Conservation (phyloP, 495 filamentous ascomycete genomes). For the Penicillium steckii region DNA sequence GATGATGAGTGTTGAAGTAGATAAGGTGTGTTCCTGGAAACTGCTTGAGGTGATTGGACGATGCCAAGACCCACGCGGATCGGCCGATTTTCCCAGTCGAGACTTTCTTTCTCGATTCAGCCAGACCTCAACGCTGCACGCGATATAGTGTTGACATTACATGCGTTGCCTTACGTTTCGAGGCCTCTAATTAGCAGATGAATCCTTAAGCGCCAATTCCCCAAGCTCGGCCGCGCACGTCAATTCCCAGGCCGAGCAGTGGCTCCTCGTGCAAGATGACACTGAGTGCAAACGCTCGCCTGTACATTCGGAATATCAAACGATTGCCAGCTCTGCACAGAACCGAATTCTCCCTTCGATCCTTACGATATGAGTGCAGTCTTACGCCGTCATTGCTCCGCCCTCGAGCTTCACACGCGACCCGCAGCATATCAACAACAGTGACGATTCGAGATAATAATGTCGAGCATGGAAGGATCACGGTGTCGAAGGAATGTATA, state of each 20-base stretch:
- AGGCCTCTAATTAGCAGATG: no score
- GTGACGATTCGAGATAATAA: not conserved
- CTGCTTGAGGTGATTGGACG: no score
- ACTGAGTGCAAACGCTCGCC: slow-evolving; percentile 5
- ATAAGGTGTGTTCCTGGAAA: no score
- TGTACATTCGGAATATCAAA: slow-evolving; percentile 5
- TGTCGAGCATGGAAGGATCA: not conserved
- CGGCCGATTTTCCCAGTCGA: no score
- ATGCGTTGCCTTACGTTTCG: no score
- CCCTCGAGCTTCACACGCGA: slow-evolving; percentile 4
- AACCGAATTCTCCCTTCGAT: not conserved
- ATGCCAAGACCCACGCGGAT: no score
- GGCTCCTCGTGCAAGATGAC: slow-evolving; percentile 11
- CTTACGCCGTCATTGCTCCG: not conserved
- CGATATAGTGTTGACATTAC: no score
- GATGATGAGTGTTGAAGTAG: no score
- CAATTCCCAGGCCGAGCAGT: not conserved
- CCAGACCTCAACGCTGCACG: no score
- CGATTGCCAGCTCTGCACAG: not conserved
- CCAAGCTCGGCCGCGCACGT: not conserved
- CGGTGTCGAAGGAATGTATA: no score
- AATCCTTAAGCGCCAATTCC: not conserved
- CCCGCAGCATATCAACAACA: not conserved
- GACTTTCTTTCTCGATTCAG: no score
- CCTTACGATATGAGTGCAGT: not conserved